Conservation (phyloP, 176 grass and related monocot species). For the Zizania latifolia region DNA sequence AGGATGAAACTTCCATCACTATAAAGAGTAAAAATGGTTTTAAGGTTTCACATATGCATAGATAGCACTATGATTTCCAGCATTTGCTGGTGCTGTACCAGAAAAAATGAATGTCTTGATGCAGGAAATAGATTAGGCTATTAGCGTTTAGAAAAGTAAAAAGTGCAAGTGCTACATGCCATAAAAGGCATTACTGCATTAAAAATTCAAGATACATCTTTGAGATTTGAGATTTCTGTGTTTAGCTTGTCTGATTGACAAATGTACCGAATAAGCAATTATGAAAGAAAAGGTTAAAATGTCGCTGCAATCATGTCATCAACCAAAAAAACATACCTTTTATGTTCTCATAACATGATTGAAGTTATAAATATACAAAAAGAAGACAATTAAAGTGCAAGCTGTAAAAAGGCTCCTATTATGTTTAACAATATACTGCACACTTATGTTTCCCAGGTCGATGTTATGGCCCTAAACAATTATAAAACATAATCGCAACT, state of each 20-base stretch:
- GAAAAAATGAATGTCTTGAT: too few species aligned
- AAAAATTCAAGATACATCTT: not conserved
- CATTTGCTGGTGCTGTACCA: too few species aligned
- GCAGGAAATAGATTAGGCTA: too few species aligned
- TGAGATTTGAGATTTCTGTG: too few species aligned
- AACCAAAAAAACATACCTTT: not conserved
- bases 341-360: not conserved
- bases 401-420: constrained; percentile 5
- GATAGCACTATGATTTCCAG: not conserved
- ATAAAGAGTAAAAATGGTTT: not conserved
- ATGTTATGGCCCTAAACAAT: not conserved
- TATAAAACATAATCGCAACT: not conserved
- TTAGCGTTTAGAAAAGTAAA: not conserved
- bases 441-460: not conserved
- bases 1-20: not conserved
- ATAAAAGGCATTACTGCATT: not conserved
- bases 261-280: not conserved
- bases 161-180: not conserved
- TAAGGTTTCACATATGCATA: not conserved
- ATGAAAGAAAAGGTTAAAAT: constrained; percentile 2
- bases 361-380: constrained; percentile 16
- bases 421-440: not conserved
- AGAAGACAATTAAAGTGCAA: constrained; percentile 3
- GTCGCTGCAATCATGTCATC: not conserved
- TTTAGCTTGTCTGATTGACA: not conserved